Evolutionary conservation across 768 basidiomycete genomes (phyloP).

Genomic region (Psilocybe azurescens): DNA sequence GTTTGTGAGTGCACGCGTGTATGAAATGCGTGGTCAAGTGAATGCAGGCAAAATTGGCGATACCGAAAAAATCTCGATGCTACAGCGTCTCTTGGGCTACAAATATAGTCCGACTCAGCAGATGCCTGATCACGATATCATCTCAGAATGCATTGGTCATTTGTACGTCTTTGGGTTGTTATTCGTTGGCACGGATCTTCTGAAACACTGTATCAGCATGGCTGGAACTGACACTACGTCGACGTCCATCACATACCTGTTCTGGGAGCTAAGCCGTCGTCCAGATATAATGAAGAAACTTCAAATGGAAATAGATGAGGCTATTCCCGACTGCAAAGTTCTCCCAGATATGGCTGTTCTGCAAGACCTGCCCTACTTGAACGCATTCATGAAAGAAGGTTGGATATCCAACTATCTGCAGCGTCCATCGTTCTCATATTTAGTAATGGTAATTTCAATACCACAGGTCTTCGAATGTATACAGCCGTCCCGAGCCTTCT

Average conservation of each 20-base stretch:
- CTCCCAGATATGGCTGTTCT: conserved; percentile 68
- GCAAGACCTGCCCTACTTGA: conserved; percentile 60
- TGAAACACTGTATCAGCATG: conserved; percentile 49
- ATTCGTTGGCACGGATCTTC: not conserved
- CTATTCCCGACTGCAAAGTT: conserved; percentile 63
- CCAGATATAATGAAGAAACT: conserved; percentile 72
- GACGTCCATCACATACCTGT: conserved; percentile 72
- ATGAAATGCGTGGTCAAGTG: conserved; percentile 73
- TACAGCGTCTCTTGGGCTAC: conserved; percentile 74
- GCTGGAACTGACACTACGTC: conserved; percentile 83
- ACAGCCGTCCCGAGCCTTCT: conserved; percentile 74
- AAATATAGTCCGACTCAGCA: conserved; percentile 54
- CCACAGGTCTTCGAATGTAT: conserved; percentile 71
- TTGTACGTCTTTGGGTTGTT: conserved; percentile 48
- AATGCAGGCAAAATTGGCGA: conserved; percentile 62
- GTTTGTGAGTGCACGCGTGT: conserved; percentile 79
- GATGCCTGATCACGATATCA: conserved; percentile 75
- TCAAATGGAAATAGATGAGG: conserved; percentile 73
- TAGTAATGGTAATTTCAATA: conserved; percentile 7
- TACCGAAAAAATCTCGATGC: conserved; percentile 62
- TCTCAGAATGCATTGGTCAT: conserved; percentile 85
- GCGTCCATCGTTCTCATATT: conserved; percentile 1
- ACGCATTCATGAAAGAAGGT: conserved; percentile 71
- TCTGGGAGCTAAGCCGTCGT: conserved; percentile 81
- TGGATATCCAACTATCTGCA: conserved; percentile 22